These are phyloP conservation scores for Lepraria neglecta DNA, from an alignment of 495 filamentous ascomycete species.

Conservation along the genomic window DNA sequence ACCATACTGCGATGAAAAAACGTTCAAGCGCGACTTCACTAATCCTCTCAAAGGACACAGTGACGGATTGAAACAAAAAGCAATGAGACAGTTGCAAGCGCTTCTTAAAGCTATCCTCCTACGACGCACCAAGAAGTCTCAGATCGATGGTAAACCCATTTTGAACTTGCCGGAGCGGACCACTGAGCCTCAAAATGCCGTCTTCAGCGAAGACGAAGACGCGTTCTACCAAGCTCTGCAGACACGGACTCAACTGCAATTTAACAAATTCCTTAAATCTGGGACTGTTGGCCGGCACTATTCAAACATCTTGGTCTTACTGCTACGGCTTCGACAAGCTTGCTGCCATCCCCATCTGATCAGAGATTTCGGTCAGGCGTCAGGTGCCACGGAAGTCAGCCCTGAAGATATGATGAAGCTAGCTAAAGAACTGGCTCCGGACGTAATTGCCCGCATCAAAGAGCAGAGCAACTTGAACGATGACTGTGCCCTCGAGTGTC, in stretches of 20 bases:
- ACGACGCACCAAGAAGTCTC: constrained; percentile 75
- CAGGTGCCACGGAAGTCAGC: constrained; percentile 41
- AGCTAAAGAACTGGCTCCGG: constrained; percentile 53
- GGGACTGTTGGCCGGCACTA: constrained; percentile 74
- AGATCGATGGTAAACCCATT: constrained; percentile 81
- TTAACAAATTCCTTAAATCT: constrained; percentile 71
- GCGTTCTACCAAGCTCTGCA: constrained; percentile 70
- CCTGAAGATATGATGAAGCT: constrained; percentile 56
- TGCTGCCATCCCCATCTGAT: constrained; percentile 94
- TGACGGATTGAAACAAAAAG: constrained; percentile 35
- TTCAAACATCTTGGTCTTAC: constrained; percentile 73
- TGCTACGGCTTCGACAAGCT: constrained; percentile 84
- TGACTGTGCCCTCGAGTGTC: constrained; percentile 58
- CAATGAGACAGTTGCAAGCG: constrained; percentile 68
- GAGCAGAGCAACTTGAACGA: constrained; percentile 40
- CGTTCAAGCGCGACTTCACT: constrained; percentile 53
- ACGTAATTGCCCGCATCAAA: constrained; percentile 65
- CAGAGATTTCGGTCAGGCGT: constrained; percentile 57
- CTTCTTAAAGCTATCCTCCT: constrained; percentile 80
- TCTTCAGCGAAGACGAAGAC: constrained; percentile 68
- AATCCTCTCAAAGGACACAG: constrained; percentile 45
- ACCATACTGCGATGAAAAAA: constrained; percentile 63
- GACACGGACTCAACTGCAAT: constrained; percentile 54
- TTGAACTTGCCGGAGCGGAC: constrained; percentile 65
- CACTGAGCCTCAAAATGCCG: constrained; percentile 57